These are phyloP conservation scores for Sanghuangporus baumii DNA, from an alignment of 1,284 basidiomycete genomes.

Conservation along the genomic window DNA sequence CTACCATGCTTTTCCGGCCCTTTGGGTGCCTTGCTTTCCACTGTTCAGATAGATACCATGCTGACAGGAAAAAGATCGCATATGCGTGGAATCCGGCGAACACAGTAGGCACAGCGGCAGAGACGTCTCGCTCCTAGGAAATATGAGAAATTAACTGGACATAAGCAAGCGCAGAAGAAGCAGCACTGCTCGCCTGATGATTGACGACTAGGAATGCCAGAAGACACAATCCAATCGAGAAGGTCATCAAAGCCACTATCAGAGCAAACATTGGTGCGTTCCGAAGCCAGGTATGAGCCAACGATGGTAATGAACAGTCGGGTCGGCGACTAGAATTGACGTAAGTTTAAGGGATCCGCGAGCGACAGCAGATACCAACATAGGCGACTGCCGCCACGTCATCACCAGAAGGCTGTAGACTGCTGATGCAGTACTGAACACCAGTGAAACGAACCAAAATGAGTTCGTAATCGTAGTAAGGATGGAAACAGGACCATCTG, in stretches of 20 bases:
- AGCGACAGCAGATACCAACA: background rate
- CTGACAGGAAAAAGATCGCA: background rate
- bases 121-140: background rate
- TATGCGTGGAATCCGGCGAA: background rate
- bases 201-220: background rate
- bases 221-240: background rate
- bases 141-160: background rate
- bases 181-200: background rate
- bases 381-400: conserved; percentile 7
- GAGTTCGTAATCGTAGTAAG: background rate
- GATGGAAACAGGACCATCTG: background rate
- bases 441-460: conserved; percentile 6
- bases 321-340: background rate
- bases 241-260: background rate
- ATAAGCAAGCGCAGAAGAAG: background rate
- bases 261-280: conserved; percentile 1
- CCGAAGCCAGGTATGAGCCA: background rate
- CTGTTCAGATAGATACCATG: background rate
- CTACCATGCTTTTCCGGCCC: background rate
- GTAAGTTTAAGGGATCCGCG: background rate
- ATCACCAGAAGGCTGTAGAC: conserved; percentile 7
- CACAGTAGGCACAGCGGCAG: background rate
- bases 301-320: background rate
- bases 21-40: background rate
- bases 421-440: conserved; percentile 10